phyloP scores from a whole-genome alignment of 805 yeast species.

The Candida montana region DNA sequence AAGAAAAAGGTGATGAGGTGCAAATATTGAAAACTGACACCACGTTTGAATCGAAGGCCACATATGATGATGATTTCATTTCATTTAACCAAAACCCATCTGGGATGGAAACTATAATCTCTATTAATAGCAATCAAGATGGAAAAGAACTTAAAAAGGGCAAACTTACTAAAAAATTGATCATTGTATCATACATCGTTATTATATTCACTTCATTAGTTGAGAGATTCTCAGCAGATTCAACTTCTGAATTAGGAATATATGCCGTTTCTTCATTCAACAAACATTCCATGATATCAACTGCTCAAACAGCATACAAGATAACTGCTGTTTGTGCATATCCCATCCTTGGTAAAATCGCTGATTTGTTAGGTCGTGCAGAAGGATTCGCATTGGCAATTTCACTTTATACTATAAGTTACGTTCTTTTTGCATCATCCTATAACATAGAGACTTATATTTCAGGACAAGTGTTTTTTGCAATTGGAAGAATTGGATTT shows the following conservation, averaged over 20 bases:
- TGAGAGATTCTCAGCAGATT: constrained; percentile 26
- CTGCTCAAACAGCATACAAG: constrained; percentile 33
- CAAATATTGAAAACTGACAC: no score
- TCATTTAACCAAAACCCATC: no score
- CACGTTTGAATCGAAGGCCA: no score
- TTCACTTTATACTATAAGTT: constrained; percentile 27
- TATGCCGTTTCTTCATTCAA: constrained; percentile 34
- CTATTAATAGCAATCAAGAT: no score
- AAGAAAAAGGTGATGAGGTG: no score
- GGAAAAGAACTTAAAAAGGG: no score
- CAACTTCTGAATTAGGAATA: constrained; percentile 21
- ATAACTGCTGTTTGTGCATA: constrained; percentile 33
- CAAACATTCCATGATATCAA: constrained; percentile 33
- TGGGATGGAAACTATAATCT: no score
- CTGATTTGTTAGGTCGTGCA: constrained; percentile 34
- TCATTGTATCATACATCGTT: constrained; percentile 21
- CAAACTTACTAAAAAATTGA: constrained; percentile 19
- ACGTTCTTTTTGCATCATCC: constrained; percentile 31
- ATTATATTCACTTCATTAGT: constrained; percentile 25
- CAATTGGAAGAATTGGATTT: constrained; percentile 35
- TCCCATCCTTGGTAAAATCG: constrained; percentile 34
- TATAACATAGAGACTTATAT: constrained; percentile 28
- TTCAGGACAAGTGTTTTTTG: constrained; percentile 31
- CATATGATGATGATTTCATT: no score
- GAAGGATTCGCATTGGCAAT: constrained; percentile 33